phyloP scores from a whole-genome alignment of 768 basidiomycete species.

The Mycena maculata region DNA sequence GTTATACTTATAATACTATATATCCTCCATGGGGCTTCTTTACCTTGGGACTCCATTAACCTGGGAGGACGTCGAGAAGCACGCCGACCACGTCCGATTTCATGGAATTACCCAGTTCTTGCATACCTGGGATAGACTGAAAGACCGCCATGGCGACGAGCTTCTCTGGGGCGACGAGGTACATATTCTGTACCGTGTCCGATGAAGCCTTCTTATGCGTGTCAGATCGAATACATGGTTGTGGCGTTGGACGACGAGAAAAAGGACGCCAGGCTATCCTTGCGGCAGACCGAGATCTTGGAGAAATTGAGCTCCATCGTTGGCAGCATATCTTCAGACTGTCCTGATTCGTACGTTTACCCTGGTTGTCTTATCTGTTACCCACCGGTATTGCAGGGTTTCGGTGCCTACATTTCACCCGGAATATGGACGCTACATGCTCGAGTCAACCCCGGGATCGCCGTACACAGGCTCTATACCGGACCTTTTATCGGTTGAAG shows the following conservation, averaged over 20 bases:
- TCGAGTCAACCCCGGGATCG: constrained; percentile 96
- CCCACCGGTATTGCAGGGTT: constrained; percentile 53
- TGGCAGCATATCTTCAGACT: constrained; percentile 69
- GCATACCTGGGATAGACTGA: constrained; percentile 91
- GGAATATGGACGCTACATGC: constrained; percentile 98
- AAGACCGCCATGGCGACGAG: constrained; percentile 91
- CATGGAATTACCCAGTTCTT: constrained; percentile 98
- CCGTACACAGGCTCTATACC: constrained; percentile 91
- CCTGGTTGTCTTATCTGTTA: background rate
- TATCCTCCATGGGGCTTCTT: constrained; percentile 83
- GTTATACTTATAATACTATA: background rate
- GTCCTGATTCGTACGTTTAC: constrained; percentile 66
- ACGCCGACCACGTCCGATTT: constrained; percentile 88
- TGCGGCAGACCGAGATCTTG: constrained; percentile 96
- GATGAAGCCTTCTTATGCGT: constrained; percentile 30
- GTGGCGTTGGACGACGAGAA: constrained; percentile 81
- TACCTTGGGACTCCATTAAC: constrained; percentile 91
- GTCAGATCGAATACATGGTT: constrained; percentile 96
- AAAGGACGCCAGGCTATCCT: constrained; percentile 87
- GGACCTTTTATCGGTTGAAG: constrained; percentile 90
- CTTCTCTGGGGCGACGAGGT: constrained; percentile 99
- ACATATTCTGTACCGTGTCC: constrained; percentile 30
- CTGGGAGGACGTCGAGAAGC: constrained; percentile 90
- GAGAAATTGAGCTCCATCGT: constrained; percentile 78
- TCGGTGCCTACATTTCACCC: constrained; percentile 94